Evolutionary conservation across 228 moss, liverwort and hornwort species (phyloP), one percentile per base, ranked within the genome.

Genomic region (Sphagnum magellanicum): DNA sequence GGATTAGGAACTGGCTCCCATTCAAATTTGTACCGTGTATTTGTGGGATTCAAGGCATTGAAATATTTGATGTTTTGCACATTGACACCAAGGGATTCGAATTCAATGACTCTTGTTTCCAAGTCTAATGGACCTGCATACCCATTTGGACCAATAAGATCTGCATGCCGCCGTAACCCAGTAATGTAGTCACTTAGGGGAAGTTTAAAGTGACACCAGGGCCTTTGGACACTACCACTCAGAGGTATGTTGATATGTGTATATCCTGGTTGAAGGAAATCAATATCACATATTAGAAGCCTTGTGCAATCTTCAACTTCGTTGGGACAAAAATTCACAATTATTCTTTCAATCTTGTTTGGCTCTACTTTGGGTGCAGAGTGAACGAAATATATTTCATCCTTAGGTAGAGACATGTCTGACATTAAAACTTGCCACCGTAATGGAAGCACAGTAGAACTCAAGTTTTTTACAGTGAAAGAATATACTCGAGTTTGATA

Each of bases 151-250:
- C 91, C 76, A 0, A 14, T 49, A 4, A 88, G 57, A 64, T 87
- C 4, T 4, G 86, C 82, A 72, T 81, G 69, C 14, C 86, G 74
- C 6, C 68, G 71, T 46, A 89, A 76, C 7, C 78, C 79, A 5
- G n/a, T 72, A 55, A 96, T 74, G 5, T 96, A 96, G 66, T 96
- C 73, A 60, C 92, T 96, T 67, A 84, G 85, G 0, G 91, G 87
- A 48, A 96, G 91, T 64, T 91, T 86, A 14, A 96, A 96, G 79
- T 96, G 95, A 52, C 95, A 96, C 92, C 95, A 96, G 16, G 95
- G 95, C 11, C 91, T 73, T 5, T 82, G 81, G 8, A 91, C 89
- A 63, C 81, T 82, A 55, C 92, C 91, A 0, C 73, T 86, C 3
- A 96, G 62, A 15, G 87, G 81, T 50, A 96, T 82, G 0, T 49